A percentile compares a stretch with the other conserved stretches of the same genome.
Evolutionary conservation across 768 basidiomycete species (phyloP).

Genomic region (Leccinum fibrillosum): DNA sequence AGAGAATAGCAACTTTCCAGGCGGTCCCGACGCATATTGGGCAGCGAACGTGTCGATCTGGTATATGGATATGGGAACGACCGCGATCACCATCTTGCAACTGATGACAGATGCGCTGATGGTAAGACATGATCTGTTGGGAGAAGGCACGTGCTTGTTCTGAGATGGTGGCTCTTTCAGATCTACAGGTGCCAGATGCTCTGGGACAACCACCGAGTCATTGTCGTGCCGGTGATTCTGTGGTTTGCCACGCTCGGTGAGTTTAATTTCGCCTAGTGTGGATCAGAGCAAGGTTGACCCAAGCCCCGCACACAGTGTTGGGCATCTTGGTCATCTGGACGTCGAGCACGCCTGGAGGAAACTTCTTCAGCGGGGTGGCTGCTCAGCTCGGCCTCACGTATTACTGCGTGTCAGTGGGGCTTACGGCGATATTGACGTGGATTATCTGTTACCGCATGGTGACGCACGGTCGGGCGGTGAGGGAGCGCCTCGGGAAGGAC

Average conservation of each 20-base stretch:
- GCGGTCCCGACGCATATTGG: slow-evolving; percentile 35
- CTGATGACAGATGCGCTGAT: slow-evolving; percentile 38
- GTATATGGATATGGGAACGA: slow-evolving; percentile 31
- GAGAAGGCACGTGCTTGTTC: not conserved
- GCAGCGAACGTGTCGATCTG: slow-evolving; percentile 22
- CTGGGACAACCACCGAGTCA: slow-evolving; percentile 20
- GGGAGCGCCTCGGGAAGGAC: slow-evolving; percentile 16
- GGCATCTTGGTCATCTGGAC: slow-evolving; percentile 13
- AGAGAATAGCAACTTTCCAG: slow-evolving; percentile 27
- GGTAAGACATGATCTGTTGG: slow-evolving; percentile 21
- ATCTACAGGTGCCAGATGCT: slow-evolving; percentile 38
- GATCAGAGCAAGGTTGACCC: not conserved
- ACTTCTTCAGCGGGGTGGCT: slow-evolving; percentile 17
- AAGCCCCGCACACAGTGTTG: slow-evolving; percentile 10
- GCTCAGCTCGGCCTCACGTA: slow-evolving; percentile 19
- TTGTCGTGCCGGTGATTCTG: slow-evolving; percentile 18
- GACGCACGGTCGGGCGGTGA: slow-evolving; percentile 10
- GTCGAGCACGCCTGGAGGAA: slow-evolving; percentile 15
- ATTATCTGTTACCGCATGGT: slow-evolving; percentile 19
- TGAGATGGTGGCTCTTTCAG: slow-evolving; percentile 21
- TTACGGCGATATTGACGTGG: slow-evolving; percentile 21
- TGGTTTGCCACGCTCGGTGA: slow-evolving; percentile 27
- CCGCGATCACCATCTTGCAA: slow-evolving; percentile 29
- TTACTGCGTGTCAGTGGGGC: slow-evolving; percentile 15
- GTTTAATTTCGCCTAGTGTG: not conserved